These are phyloP conservation scores for Saccharomycopsis crataegensis DNA, from an alignment of 1,139 yeast species.

Conservation along the genomic window DNA sequence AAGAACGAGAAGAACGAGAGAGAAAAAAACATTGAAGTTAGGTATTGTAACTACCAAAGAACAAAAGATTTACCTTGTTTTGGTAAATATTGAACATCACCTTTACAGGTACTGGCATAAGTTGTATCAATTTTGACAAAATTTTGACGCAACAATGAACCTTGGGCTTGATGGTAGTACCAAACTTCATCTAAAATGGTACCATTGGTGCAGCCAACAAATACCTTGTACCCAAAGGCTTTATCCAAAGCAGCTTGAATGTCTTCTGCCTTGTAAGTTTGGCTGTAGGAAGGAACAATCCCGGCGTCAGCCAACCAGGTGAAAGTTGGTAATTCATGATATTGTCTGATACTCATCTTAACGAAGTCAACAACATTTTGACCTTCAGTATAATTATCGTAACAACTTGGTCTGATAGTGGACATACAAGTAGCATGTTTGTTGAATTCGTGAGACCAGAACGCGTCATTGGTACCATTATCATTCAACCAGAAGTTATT, in stretches of 20 bases:
- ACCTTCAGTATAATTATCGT: slow-evolving; percentile 29
- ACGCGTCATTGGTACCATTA: slow-evolving; percentile 61
- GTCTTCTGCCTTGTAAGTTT: slow-evolving; percentile 57
- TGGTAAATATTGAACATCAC: slow-evolving; percentile 62
- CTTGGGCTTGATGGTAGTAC: slow-evolving; percentile 79
- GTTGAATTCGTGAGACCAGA: slow-evolving; percentile 93
- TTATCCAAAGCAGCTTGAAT: slow-evolving; percentile 59
- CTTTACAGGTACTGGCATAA: slow-evolving; percentile 56
- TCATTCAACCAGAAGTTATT: slow-evolving; percentile 65
- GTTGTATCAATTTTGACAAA: slow-evolving; percentile 62
- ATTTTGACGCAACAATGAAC: slow-evolving; percentile 61
- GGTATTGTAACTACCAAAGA: slow-evolving; percentile 13
- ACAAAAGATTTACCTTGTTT: slow-evolving; percentile 31
- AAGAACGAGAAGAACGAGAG: too few species aligned
- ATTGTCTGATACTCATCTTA: slow-evolving; percentile 56
- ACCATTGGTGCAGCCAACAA: slow-evolving; percentile 61
- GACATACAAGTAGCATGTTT: slow-evolving; percentile 93
- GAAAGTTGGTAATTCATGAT: slow-evolving; percentile 61
- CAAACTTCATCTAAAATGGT: slow-evolving; percentile 77
- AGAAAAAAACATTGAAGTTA: too few species aligned
- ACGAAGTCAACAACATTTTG: slow-evolving; percentile 53
- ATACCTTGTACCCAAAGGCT: slow-evolving; percentile 57
- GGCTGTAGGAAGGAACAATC: slow-evolving; percentile 43
- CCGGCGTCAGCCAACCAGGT: slow-evolving; percentile 34
- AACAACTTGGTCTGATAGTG: slow-evolving; percentile 70